Conservation (phyloP, 164 flowering plant species). For the Liquidambar formosana region DNA sequence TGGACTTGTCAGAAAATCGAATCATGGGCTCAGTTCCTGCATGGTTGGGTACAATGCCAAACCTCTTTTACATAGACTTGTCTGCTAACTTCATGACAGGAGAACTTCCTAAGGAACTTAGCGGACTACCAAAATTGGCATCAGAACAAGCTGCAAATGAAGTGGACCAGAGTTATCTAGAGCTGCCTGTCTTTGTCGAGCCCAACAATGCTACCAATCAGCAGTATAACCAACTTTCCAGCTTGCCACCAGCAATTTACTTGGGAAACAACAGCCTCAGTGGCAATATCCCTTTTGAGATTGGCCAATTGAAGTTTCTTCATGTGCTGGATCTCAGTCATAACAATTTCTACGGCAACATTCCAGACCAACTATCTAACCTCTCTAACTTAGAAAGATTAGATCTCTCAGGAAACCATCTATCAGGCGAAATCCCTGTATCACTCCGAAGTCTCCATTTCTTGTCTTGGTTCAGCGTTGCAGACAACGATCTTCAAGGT, state of each 20-base stretch:
- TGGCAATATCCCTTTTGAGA: slow-evolving; percentile 55
- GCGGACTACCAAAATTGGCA: slow-evolving; percentile 28
- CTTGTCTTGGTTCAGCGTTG: slow-evolving; percentile 59
- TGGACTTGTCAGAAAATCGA: slow-evolving; percentile 55
- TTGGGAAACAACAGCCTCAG: slow-evolving; percentile 45
- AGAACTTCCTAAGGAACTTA: slow-evolving; percentile 41
- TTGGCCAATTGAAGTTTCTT: slow-evolving; percentile 51
- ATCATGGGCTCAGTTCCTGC: slow-evolving; percentile 53
- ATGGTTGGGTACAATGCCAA: slow-evolving; percentile 52
- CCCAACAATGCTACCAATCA: slow-evolving; percentile 40
- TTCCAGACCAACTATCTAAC: slow-evolving; percentile 53
- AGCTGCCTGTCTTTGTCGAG: slow-evolving; percentile 54
- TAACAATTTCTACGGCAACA: slow-evolving; percentile 52
- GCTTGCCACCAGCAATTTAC: slow-evolving; percentile 61
- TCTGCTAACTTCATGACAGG: slow-evolving; percentile 49
- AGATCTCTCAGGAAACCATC: slow-evolving; percentile 52
- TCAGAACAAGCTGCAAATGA: slow-evolving; percentile 20
- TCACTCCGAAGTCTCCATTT: slow-evolving; percentile 54
- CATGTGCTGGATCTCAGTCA: slow-evolving; percentile 53
- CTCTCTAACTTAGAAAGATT: slow-evolving; percentile 55
- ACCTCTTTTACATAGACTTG: slow-evolving; percentile 61
- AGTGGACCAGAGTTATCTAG: slow-evolving; percentile 33
- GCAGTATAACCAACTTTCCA: slow-evolving; percentile 61
- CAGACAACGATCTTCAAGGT: slow-evolving; percentile 62
- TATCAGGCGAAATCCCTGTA: slow-evolving; percentile 60